Base-by-base conservation (phyloP, 495 filamentous ascomycete species). In the Aspergillus cavernicola region DNA sequence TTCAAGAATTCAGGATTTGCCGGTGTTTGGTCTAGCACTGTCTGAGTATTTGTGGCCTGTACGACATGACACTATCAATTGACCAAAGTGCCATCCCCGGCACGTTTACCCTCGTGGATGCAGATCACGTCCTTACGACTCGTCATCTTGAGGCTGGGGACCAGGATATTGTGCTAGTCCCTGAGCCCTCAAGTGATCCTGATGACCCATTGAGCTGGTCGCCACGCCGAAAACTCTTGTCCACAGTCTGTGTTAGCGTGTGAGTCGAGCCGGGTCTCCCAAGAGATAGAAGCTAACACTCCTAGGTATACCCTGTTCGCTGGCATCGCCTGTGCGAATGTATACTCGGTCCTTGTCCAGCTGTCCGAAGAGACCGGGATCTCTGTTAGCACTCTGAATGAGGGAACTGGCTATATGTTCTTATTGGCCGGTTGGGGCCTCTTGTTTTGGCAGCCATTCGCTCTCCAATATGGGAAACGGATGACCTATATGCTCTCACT, bases 381-480 rank as follows among this genome's bases (percentile, higher is more conserved):
- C 6, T 76, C 79, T 3, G 65, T 82, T 13, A 68, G 50, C 19
- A 77, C 79, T 12, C 58, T 84, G 9, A 83, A 81, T 55, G 68
- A 80, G 45, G 84, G 85, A 26, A 87, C 82, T 0, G 84, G 84
- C 4, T 85, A 82, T 63, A 75, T 85, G 73, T 84, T 85, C 52
- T 60, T 86, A 49, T 59, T 84, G 29, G 77, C 81, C 10, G 82
- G 83, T 4, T 85, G 80, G 82, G 81, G 82, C 0, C 72, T 83
- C 48, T 61, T 88, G 3, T 81, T 86, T 60, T 88, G 84, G 85
- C 84, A 88, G 64, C 83, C 84, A 0, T 75, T 86, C 39, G 81
- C 84, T 0, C 63, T 86, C 52, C 78, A 84, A 52, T 87, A 80
- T 69, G 85, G 85, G 29, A 86, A 85, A 65, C 72, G 85, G n/a